Conservation (phyloP, 1,284 basidiomycete species). For the Microbotryum silenes-acaulis region DNA sequence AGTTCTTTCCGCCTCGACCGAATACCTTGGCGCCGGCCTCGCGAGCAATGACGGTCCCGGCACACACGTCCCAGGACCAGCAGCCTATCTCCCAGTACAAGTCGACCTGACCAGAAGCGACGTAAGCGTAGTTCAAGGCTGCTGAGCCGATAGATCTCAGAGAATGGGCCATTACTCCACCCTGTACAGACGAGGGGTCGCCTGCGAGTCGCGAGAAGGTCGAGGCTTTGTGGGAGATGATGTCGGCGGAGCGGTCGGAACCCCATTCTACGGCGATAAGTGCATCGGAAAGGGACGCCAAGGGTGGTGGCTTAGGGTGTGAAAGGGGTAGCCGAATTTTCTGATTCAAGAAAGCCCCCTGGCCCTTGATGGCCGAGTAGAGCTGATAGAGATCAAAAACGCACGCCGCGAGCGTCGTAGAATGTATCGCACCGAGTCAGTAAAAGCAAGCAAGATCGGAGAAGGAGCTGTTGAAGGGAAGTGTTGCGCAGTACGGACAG, state of each 20-base stretch:
- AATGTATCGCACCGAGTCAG: background rate
- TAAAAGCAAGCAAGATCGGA: no score
- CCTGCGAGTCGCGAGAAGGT: conserved; percentile 72
- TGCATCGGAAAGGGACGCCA: conserved; percentile 68
- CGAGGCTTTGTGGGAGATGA: conserved; percentile 58
- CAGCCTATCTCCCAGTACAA: conserved; percentile 88
- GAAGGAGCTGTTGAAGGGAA: conserved; percentile 49
- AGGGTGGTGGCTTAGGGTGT: conserved; percentile 58
- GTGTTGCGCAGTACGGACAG: no score
- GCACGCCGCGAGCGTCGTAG: background rate
- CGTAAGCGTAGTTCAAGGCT: conserved; percentile 71
- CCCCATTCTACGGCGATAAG: conserved; percentile 89
- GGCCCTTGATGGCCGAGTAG: conserved; percentile 71
- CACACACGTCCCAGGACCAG: conserved; percentile 54
- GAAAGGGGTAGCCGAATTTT: conserved; percentile 54
- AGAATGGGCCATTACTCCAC: conserved; percentile 81
- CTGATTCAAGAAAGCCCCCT: conserved; percentile 67
- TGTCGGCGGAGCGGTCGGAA: conserved; percentile 56
- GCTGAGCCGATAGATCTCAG: conserved; percentile 69
- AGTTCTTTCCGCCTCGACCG: conserved; percentile 38
- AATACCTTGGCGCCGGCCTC: conserved; percentile 77
- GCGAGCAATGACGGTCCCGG: conserved; percentile 84
- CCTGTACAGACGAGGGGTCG: conserved; percentile 55
- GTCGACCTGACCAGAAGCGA: conserved; percentile 67
- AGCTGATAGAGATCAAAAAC: conserved; percentile 36